Base-by-base conservation (phyloP, 1,284 basidiomycete genomes). In the Cutaneotrichosporon cyanovorans region DNA sequence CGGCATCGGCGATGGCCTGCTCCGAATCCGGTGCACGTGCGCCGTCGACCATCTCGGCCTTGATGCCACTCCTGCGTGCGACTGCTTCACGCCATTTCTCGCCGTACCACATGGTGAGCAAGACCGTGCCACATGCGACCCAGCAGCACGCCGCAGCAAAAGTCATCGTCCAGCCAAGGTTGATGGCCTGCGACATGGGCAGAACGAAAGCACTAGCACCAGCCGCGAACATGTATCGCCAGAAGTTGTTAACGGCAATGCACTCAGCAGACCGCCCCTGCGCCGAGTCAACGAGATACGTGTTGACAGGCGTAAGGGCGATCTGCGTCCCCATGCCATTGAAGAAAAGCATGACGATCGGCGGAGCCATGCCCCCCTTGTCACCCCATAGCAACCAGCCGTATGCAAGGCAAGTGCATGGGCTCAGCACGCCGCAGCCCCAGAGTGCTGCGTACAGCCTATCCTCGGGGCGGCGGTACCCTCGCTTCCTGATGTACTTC, bases 211-310 rank as follows among this genome's bases (percentile, higher is more conserved):
- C 69, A 0, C 72, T 71, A 3, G 68, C 61, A 0, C 70, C 50
- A 1, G 76, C 69, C 3, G 75, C 62, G 21, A 78, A 57, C 15
- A 76, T 44, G 42, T 66, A 66, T 0, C 64, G 57, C 49, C 37
- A 46, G n/a, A 56, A 69, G 42, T 73, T 73, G 56, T 71, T 72
- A 33, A 68, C 61, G 22, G 69, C 66, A 11, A 70, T 62, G 4
- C 75, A 73, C 55, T 83, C 79, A 1, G 80, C 78, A 46, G 77
- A 77, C 15, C 74, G 69, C 4, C 63, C 58, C 34, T 78, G 78
- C 60, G 80, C 59, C 12, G 77, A 63, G 53, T 83, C 82, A 15
- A 83, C 77, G 19, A 69, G 64, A 25, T 82, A 83, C 8, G 81
- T 75, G 35, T 77, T 75, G 1, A 74, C 58, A 0, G 80, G 78